Conservation (phyloP, 2,329 filamentous ascomycete species). For the Fusarium cyanostomum region DNA sequence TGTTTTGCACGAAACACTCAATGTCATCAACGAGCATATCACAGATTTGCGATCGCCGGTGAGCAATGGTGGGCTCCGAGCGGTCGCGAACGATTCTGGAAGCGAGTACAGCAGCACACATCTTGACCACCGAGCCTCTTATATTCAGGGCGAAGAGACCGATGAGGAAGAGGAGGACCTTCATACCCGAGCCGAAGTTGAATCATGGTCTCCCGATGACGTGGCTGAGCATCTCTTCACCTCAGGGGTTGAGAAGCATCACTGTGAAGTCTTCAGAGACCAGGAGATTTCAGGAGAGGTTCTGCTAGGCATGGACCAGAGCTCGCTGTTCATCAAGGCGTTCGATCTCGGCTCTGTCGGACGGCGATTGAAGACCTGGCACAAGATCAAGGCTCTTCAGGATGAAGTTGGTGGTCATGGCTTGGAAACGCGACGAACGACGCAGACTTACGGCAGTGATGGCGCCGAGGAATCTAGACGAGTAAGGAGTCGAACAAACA, state of each 20-base stretch:
- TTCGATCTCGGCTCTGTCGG: slow-evolving; percentile 94
- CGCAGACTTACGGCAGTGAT: slow-evolving; percentile 67
- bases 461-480: slow-evolving; percentile 64
- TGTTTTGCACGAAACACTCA: slow-evolving; percentile 93
- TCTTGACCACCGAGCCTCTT: slow-evolving; percentile 80
- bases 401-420: slow-evolving; percentile 76
- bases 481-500: slow-evolving; percentile 65
- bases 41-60: slow-evolving; percentile 76
- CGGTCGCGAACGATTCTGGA: slow-evolving; percentile 75
- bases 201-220: slow-evolving; percentile 79
- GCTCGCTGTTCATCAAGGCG: slow-evolving; percentile 93
- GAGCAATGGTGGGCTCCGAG: slow-evolving; percentile 61
- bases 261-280: slow-evolving; percentile 93
- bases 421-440: slow-evolving; percentile 59
- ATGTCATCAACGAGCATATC: slow-evolving; percentile 97
- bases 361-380: slow-evolving; percentile 90
- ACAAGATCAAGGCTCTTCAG: slow-evolving; percentile 92
- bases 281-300: slow-evolving; percentile 97
- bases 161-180: slow-evolving; percentile 87
- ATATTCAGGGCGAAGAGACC: slow-evolving; percentile 93
- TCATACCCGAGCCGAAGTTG: slow-evolving; percentile 78
- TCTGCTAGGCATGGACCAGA: slow-evolving; percentile 92
- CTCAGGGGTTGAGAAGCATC: slow-evolving; percentile 83
- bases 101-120: slow-evolving; percentile 92
- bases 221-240: slow-evolving; percentile 92